These are phyloP conservation scores for Lyophyllum decastes DNA, from an alignment of 768 basidiomycete genomes.

Conservation along the genomic window DNA sequence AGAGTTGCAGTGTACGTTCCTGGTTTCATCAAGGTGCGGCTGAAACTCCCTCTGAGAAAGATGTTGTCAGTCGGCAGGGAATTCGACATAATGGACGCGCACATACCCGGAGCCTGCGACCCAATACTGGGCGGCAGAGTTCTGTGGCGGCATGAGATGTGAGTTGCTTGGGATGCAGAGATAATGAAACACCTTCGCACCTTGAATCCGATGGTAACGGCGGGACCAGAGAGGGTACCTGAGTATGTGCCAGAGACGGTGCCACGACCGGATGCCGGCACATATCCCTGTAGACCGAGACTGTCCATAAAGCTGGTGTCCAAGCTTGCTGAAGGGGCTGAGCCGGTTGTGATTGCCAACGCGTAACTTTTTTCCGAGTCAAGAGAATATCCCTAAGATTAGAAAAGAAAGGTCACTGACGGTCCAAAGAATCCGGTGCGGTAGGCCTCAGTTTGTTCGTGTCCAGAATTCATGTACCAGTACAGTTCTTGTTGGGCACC, in stretches of 20 bases:
- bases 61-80: neutral
- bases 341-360: constrained; percentile 42
- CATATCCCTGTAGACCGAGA: constrained; percentile 45
- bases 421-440: constrained; percentile 51
- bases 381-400: neutral
- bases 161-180: neutral
- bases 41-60: constrained; percentile 37
- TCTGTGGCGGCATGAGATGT: constrained; percentile 22
- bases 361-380: constrained; percentile 33
- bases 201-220: constrained; percentile 45
- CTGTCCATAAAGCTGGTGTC: constrained; percentile 46
- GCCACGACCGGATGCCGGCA: constrained; percentile 44
- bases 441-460: constrained; percentile 46
- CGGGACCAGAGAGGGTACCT: constrained; percentile 38
- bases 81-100: neutral
- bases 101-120: constrained; percentile 37
- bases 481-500: constrained; percentile 48
- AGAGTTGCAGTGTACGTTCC: constrained; percentile 49
- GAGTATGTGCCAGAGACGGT: constrained; percentile 44
- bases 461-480: constrained; percentile 50
- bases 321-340: constrained; percentile 39
- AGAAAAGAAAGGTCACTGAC: constrained; percentile 23
- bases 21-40: constrained; percentile 46
- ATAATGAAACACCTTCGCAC: constrained; percentile 15
- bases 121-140: constrained; percentile 50